Conservation (phyloP, 148 eudicot genomes). For the Chenopodium suecicum region DNA sequence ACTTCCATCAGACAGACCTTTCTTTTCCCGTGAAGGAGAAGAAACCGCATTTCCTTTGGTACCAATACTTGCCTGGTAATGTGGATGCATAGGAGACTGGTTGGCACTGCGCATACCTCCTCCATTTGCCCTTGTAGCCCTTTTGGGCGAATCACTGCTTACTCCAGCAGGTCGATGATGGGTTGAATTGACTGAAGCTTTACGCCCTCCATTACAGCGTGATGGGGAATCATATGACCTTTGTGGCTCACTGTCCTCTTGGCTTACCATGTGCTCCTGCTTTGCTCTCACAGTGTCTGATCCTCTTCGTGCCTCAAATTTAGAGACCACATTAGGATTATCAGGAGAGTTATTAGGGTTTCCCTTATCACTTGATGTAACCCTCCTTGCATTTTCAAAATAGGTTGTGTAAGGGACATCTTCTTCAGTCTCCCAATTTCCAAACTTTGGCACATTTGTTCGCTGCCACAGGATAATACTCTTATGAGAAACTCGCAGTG, state of each 20-base stretch:
- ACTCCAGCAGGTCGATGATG: conserved; percentile 39
- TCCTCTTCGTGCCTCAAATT: conserved; percentile 29
- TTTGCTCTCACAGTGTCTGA: conserved; percentile 32
- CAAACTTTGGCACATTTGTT: conserved; percentile 48
- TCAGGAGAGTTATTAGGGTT: conserved; percentile 33
- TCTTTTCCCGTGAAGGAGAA: conserved; percentile 72
- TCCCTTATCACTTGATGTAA: conserved; percentile 32
- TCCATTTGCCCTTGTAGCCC: conserved; percentile 33
- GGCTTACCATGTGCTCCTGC: conserved; percentile 36
- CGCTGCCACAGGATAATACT: conserved; percentile 34
- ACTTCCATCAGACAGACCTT: conserved; percentile 51
- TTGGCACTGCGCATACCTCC: conserved; percentile 48
- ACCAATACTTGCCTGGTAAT: conserved; percentile 47
- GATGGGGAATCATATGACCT: conserved; percentile 40
- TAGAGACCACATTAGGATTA: conserved; percentile 11
- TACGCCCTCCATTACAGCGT: conserved; percentile 33
- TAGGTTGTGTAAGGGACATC: conserved; percentile 36
- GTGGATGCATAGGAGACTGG: conserved; percentile 61
- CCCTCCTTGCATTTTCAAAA: conserved; percentile 46
- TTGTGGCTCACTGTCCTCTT: conserved; percentile 42
- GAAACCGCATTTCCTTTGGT: conserved; percentile 43
- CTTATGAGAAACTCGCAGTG: conserved; percentile 5
- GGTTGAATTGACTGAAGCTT: conserved; percentile 33
- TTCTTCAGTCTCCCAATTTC: conserved; percentile 57
- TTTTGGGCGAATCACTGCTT: conserved; percentile 48